These are phyloP conservation scores for Neoscytalidium dimidiatum DNA, from an alignment of 2,329 filamentous ascomycete species.

Conservation along the genomic window DNA sequence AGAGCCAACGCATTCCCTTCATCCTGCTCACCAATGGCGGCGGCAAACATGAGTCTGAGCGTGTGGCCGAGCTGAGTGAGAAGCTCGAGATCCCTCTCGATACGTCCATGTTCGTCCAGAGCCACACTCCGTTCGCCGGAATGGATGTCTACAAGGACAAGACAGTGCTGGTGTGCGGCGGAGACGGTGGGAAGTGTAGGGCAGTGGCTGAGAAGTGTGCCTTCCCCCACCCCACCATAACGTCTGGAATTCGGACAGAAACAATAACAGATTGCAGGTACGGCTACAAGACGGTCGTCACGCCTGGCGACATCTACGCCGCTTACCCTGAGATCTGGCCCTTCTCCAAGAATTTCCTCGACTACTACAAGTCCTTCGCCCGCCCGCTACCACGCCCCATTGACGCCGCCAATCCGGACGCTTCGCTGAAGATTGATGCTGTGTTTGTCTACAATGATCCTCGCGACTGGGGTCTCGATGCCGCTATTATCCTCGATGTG, in stretches of 20 bases:
- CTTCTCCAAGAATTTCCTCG: conserved; percentile 64
- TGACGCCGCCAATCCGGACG: conserved; percentile 42
- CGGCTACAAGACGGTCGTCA: conserved; percentile 81
- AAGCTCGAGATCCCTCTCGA: conserved; percentile 67
- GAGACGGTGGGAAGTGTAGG: conserved; percentile 60
- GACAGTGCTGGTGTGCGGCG: conserved; percentile 51
- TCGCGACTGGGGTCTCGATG: conserved; percentile 91
- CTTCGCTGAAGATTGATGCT: conserved; percentile 76
- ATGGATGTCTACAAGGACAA: conserved; percentile 62
- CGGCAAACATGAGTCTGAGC: conserved; percentile 75
- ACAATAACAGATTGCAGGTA: conserved; percentile 47
- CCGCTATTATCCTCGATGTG: conserved; percentile 80
- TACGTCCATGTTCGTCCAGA: conserved; percentile 76
- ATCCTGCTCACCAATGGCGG: conserved; percentile 96
- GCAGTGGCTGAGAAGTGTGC: conserved; percentile 66
- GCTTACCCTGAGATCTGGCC: conserved; percentile 79
- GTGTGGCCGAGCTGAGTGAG: conserved; percentile 68
- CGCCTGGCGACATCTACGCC: conserved; percentile 78
- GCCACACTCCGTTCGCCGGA: conserved; percentile 80
- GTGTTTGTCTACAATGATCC: conserved; percentile 96
- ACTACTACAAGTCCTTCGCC: conserved; percentile 62
- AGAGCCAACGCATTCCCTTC: conserved; percentile 78
- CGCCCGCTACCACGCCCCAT: conserved; percentile 57
- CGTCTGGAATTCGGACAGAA: background rate
- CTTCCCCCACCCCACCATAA: background rate